Evolutionary conservation across 2,329 filamentous ascomycete genomes (phyloP).

Genomic region (Coniella lustricola): DNA sequence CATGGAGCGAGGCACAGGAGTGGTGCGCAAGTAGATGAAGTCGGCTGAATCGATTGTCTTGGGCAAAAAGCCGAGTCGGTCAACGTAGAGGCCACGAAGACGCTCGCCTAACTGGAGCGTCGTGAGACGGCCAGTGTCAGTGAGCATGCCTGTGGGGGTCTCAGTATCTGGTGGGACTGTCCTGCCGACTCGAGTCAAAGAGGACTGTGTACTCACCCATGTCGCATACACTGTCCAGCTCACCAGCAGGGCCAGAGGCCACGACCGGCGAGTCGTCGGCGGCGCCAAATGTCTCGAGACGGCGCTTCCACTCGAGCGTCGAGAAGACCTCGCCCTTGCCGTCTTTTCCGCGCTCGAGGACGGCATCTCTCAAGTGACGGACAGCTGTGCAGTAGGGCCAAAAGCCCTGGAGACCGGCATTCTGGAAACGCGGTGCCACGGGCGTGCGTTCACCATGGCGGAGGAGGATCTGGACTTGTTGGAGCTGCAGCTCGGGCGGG

Average conservation of each 20-base stretch:
- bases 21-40: constrained; percentile 66
- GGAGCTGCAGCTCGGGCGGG: constrained; percentile 70
- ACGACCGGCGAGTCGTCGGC: constrained; percentile 66
- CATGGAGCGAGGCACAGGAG: constrained; percentile 66
- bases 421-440: constrained; percentile 80
- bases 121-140: constrained; percentile 65
- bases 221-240: constrained; percentile 77
- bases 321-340: constrained; percentile 32
- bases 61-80: constrained; percentile 68
- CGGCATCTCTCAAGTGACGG: constrained; percentile 54
- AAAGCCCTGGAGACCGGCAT: constrained; percentile 58
- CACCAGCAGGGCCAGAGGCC: constrained; percentile 58
- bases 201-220: constrained; percentile 29
- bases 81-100: constrained; percentile 65
- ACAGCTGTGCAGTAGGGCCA: constrained; percentile 91
- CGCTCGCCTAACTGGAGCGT: constrained; percentile 63
- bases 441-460: constrained; percentile 78
- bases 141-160: constrained; percentile 51
- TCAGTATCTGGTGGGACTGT: too few species aligned
- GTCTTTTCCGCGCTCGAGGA: constrained; percentile 36
- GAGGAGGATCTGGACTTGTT: constrained; percentile 82
- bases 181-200: too few species aligned
- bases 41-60: constrained; percentile 42
- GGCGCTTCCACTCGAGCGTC: constrained; percentile 56
- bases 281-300: constrained; percentile 73